Evolutionary conservation across 345 rosid species (phyloP).

Genomic region (Kernera saxatilis): DNA sequence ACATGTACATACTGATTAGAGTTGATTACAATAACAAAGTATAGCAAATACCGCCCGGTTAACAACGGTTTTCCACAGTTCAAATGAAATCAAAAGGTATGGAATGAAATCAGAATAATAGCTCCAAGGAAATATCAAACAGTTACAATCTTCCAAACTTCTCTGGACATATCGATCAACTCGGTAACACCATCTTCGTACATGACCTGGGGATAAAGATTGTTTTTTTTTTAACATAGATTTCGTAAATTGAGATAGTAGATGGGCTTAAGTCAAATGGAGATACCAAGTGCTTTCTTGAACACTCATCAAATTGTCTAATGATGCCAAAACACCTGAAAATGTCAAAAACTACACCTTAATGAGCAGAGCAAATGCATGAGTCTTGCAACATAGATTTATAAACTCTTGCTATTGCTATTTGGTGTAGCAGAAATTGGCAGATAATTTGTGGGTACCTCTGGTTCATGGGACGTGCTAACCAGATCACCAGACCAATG

Average conservation of each 20-base stretch:
- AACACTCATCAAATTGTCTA: conserved; percentile 48
- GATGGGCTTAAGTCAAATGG: not conserved
- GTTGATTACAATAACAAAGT: not conserved
- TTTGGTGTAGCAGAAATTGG: not conserved
- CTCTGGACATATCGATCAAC: conserved; percentile 60
- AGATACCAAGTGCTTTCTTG: conserved; percentile 63
- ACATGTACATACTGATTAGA: not conserved
- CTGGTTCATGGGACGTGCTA: conserved; percentile 41
- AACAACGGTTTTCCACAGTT: not conserved
- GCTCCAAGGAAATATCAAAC: conserved; percentile 21
- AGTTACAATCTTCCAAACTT: conserved; percentile 55
- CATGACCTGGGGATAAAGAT: conserved; percentile 44
- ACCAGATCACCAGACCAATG: conserved; percentile 62
- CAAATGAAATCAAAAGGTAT: not conserved
- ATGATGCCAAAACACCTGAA: conserved; percentile 68
- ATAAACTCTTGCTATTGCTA: not conserved
- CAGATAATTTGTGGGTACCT: conserved; percentile 30
- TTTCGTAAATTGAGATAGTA: not conserved
- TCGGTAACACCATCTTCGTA: conserved; percentile 67
- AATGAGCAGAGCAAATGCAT: not conserved
- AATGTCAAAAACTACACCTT: not conserved
- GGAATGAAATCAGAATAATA: not conserved
- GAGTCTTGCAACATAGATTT: not conserved
- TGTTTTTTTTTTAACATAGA: not conserved
- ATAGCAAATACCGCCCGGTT: not conserved